Conservation (phyloP, 169 alveolate genomes). For the Toxoplasma gondii region DNA sequence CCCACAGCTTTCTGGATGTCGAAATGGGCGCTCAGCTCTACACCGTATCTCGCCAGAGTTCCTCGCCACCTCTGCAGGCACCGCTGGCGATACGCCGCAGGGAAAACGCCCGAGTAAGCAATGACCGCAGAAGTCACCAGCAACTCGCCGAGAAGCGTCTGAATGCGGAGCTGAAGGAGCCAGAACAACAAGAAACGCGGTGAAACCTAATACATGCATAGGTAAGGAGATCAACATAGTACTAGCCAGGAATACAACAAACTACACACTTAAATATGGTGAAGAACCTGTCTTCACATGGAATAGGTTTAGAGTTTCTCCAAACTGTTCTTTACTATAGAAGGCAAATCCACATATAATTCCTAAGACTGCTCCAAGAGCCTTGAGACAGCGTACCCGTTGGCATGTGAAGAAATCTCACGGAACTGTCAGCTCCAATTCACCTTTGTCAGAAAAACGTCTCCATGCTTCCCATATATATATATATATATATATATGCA, state of each 20-base stretch:
- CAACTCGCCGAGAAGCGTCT: constrained; percentile 92
- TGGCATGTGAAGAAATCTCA: no score
- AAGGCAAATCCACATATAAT: no score
- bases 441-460: background rate
- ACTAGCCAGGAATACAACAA: no score
- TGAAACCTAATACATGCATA: no score
- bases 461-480: background rate
- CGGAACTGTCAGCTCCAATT: background rate
- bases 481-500: no score
- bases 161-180: constrained; percentile 69
- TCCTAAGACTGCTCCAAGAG: no score
- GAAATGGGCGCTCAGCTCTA: constrained; percentile 81
- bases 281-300: no score
- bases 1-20: constrained; percentile 82
- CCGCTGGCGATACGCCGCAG: constrained; percentile 85
- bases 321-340: no score
- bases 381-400: no score
- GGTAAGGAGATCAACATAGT: no score
- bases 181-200: background rate
- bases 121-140: constrained; percentile 85
- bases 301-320: no score
- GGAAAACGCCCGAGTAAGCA: constrained; percentile 90
- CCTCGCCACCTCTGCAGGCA: constrained; percentile 79
- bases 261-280: no score
- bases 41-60: constrained; percentile 74